phyloP scores from a whole-genome alignment of 306 rosid genomes.

The Adenanthera pavonina region DNA sequence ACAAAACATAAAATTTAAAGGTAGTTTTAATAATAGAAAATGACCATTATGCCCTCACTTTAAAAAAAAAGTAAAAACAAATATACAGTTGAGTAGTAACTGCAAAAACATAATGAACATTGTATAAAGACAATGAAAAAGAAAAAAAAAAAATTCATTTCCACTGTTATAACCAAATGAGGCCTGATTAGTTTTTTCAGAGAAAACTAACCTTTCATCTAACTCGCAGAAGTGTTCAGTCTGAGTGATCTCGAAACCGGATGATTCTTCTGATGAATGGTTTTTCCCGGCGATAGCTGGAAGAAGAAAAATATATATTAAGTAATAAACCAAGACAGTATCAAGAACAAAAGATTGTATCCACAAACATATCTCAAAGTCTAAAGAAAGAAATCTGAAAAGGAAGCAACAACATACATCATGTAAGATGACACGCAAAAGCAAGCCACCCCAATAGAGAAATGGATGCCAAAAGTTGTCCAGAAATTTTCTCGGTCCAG shows the following conservation, averaged over 20 bases:
- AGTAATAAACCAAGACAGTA: slow-evolving; percentile 5
- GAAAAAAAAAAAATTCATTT: background rate
- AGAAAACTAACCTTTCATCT: slow-evolving; percentile 36
- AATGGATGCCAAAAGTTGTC: slow-evolving; percentile 70
- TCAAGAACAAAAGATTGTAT: slow-evolving; percentile 28
- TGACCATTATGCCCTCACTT: background rate
- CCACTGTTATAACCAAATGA: background rate
- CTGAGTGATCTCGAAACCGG: slow-evolving; percentile 71
- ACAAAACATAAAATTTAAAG: background rate
- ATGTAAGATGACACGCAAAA: slow-evolving; percentile 68
- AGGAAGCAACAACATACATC: slow-evolving; percentile 60
- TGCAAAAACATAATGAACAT: background rate
- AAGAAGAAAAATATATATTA: background rate
- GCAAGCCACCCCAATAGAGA: slow-evolving; percentile 76
- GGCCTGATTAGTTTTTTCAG: background rate
- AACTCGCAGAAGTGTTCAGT: slow-evolving; percentile 50
- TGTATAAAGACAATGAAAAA: background rate
- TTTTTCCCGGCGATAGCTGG: slow-evolving; percentile 73
- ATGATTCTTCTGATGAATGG: slow-evolving; percentile 69
- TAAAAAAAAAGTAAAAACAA: background rate
- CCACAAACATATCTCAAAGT: slow-evolving; percentile 18
- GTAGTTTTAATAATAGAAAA: background rate
- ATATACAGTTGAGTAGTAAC: background rate
- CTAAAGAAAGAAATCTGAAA: background rate
- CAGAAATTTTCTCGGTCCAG: slow-evolving; percentile 73